Percentiles rank a stretch among this genome's conserved stretches.
Conservation (phyloP, 148 eudicot species). For the Arctostaphylos glauca region DNA sequence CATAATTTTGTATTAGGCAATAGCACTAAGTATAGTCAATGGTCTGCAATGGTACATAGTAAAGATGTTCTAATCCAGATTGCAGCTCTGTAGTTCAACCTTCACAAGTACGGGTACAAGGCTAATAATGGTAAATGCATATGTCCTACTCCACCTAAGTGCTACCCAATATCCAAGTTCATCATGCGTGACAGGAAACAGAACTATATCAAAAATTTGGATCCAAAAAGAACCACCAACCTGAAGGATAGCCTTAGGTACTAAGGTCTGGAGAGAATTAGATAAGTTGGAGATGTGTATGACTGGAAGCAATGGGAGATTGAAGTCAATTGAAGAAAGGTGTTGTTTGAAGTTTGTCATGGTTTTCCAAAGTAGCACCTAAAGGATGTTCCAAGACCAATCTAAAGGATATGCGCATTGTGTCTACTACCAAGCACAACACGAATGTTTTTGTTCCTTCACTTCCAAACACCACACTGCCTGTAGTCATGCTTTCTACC, state of each 20-base stretch:
- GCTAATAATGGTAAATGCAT: background rate
- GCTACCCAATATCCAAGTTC: background rate
- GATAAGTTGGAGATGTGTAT: conserved; percentile 1
- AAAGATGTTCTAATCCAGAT: background rate
- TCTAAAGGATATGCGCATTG: background rate
- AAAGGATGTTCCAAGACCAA: background rate
- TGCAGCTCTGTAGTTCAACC: background rate
- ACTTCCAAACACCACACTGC: background rate
- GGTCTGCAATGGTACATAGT: background rate
- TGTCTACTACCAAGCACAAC: background rate
- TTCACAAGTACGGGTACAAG: background rate
- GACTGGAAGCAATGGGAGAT: background rate
- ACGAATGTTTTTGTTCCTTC: background rate
- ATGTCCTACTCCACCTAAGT: background rate
- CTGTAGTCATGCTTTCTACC: background rate
- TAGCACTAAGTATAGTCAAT: background rate
- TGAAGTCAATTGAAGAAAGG: background rate
- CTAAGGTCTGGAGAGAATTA: background rate
- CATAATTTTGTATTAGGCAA: background rate
- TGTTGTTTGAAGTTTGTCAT: background rate
- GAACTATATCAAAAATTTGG: background rate
- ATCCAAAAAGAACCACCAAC: background rate
- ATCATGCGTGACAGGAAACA: background rate
- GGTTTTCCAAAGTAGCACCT: background rate
- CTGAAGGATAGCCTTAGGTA: background rate